Conservation (phyloP, 768 basidiomycete species). For the Ephemerocybe angulata region DNA sequence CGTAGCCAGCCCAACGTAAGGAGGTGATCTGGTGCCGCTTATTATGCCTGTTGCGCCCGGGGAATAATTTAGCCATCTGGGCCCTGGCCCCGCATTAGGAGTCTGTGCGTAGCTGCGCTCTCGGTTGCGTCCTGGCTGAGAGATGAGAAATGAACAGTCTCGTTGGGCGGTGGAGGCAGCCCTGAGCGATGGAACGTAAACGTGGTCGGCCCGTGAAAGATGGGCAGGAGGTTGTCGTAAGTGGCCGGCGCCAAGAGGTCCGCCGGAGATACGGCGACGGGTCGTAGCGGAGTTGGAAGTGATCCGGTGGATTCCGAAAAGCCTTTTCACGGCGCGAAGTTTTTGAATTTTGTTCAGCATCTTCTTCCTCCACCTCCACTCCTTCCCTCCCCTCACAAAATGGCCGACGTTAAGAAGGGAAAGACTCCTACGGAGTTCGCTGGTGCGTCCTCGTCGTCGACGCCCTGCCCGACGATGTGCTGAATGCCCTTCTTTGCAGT, state of each 20-base stretch:
- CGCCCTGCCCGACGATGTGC: constrained; percentile 13
- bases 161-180: no score
- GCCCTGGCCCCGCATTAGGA: no score
- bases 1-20: no score
- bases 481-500: constrained; percentile 40
- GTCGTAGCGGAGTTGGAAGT: constrained; percentile 39
- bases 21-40: no score
- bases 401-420: constrained; percentile 80
- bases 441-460: constrained; percentile 39
- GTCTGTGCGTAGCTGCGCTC: no score
- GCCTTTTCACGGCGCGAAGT: constrained; percentile 43
- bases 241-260: constrained; percentile 1
- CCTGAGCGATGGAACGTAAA: no score
- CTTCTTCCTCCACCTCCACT: constrained; percentile 45
- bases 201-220: no score
- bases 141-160: no score
- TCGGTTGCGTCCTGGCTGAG: no score
- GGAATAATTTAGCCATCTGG: no score
- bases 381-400: constrained; percentile 48
- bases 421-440: constrained; percentile 93
- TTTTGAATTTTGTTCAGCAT: constrained; percentile 36
- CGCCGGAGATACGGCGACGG: constrained; percentile 18
- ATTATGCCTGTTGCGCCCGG: no score
- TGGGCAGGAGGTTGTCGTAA: not conserved
- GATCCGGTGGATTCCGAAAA: constrained; percentile 48